Base-by-base conservation (phyloP, 805 yeast genomes). In the Yueomyces sinensis region DNA sequence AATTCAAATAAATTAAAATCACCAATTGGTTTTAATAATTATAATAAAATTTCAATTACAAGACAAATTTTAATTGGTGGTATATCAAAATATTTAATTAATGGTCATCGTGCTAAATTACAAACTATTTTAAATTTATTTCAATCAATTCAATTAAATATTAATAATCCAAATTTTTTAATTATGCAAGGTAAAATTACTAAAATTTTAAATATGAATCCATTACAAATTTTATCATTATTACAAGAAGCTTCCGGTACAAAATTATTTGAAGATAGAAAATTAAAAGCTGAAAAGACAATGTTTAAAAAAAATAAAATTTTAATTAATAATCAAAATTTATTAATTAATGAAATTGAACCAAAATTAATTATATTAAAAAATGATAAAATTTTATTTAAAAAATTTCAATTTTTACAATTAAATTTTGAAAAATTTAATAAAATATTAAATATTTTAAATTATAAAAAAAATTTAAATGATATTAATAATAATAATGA, bases 121-220 rank as follows among this genome's bases (percentile, higher is more conserved):
- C 91, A 80, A 45, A 81, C 91, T 9, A 95, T 91, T 1, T 68
- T 86, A 37, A 87, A 80, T 46, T 60, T 93, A 34, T 87, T 93
- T 55, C 97, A 89, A 56, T 79, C 93, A 14, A 95, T 93, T 17
- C 98, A 91, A 59, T 69, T 91, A 41, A 91, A 91, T 52, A 89
- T 91, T 56, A 91, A 91, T 56, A 91, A 89, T 52, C 98, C 99
- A 23, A 91, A 91, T 55, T 91, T 91, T 59, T 68, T 91, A 46
- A 91, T 91, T 50, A 91, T 93, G 98, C 99, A 91, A 60, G 99
- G 99, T 40, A 83, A 86, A 54, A 91, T 93, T 60, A 93, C 98
- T 24, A 89, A 91, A 56, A 96, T 91, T 43, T 68, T 91, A 49
- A 91, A 91, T 56, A 91, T 91, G 97, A 84, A 82, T 47, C 94